phyloP scores from a whole-genome alignment of 2,329 filamentous ascomycete genomes.

The Xylariaceae sp. region DNA sequence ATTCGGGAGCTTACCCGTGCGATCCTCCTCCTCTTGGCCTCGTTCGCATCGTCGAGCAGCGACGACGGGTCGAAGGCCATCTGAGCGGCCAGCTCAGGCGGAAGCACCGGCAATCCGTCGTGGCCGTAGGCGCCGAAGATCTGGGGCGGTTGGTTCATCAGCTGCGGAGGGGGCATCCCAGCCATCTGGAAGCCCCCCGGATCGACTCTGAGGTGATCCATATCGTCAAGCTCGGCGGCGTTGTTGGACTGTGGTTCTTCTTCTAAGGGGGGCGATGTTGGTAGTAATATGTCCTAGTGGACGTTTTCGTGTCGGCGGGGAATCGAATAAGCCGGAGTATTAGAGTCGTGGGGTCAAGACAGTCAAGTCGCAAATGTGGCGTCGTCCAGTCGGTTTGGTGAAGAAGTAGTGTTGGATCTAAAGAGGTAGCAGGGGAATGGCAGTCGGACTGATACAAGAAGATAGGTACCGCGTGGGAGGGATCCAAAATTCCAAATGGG shows the following conservation, averaged over 20 bases:
- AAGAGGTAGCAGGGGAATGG: too few species aligned
- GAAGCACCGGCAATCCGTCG: conserved; percentile 56
- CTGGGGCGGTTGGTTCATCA: conserved; percentile 65
- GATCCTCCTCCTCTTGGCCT: conserved; percentile 85
- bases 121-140: conserved; percentile 61
- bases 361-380: too few species aligned
- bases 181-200: conserved; percentile 52
- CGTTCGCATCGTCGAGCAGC: conserved; percentile 63
- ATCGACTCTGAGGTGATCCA: conserved; percentile 45
- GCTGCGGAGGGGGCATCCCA: conserved; percentile 48
- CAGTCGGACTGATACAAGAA: too few species aligned
- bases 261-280: background rate
- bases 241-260: background rate
- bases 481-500: background rate
- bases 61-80: conserved; percentile 55
- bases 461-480: too few species aligned
- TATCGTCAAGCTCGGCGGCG: conserved; percentile 17
- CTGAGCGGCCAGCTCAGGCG: conserved; percentile 54
- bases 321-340: background rate
- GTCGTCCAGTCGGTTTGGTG: too few species aligned
- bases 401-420: too few species aligned
- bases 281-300: too few species aligned
- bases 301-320: conserved; percentile 2
- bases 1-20: conserved; percentile 60
- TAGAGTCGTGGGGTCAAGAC: too few species aligned